Percentiles rank a stretch among this genome's conserved stretches.
Evolutionary conservation across 2,329 filamentous ascomycete species (phyloP).

Genomic region (Fusarium pininemorale): DNA sequence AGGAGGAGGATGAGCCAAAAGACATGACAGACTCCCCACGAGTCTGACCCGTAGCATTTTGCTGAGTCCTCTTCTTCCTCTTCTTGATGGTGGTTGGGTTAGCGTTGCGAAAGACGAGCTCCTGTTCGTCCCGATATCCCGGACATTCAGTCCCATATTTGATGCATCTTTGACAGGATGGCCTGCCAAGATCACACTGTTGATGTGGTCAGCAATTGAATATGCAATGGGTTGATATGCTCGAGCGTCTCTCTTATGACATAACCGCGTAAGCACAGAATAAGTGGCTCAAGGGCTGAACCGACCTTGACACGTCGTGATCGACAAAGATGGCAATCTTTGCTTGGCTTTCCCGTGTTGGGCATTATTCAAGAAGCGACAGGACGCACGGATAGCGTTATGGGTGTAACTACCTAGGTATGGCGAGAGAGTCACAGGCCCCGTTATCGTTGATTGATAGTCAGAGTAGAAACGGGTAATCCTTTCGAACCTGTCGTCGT

Average conservation of each 20-base stretch:
- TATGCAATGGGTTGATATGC: neutral
- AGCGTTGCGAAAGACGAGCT: conserved; percentile 52
- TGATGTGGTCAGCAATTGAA: conserved; percentile 8
- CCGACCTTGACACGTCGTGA: conserved; percentile 53
- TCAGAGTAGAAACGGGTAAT: conserved; percentile 38
- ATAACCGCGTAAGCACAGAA: conserved; percentile 6
- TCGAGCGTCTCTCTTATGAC: conserved; percentile 1
- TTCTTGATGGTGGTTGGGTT: conserved; percentile 43
- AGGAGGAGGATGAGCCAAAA: conserved; percentile 3
- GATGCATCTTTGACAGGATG: conserved; percentile 51
- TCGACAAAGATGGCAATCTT: conserved; percentile 54
- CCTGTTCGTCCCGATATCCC: conserved; percentile 52
- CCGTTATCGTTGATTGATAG: conserved; percentile 18
- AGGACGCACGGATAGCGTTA: neutral
- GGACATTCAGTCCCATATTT: conserved; percentile 53
- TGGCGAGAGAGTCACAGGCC: neutral
- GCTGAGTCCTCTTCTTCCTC: conserved; percentile 43
- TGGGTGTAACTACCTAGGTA: neutral
- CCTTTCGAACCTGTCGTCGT: conserved; percentile 39
- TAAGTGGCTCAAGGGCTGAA: conserved; percentile 1
- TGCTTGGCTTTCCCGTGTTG: conserved; percentile 53
- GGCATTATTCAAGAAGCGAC: conserved; percentile 45
- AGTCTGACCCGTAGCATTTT: conserved; percentile 2
- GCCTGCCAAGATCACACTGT: conserved; percentile 54
- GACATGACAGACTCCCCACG: conserved; percentile 11